Evolutionary conservation across 768 basidiomycete species (phyloP).

Genomic region (Lactarius pseudohatsudake): DNA sequence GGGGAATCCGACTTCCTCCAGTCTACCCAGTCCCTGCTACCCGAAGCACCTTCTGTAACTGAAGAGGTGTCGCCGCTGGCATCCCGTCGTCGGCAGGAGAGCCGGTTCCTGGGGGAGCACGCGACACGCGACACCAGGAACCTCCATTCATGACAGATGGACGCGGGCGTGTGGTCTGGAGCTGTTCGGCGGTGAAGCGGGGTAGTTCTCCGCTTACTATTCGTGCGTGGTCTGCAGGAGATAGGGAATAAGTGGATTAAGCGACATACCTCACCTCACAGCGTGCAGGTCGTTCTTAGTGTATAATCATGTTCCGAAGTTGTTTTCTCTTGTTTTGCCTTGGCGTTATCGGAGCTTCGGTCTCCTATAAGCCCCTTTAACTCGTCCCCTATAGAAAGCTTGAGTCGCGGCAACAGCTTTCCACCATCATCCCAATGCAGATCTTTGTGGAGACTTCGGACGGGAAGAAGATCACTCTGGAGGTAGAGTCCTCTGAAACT

Average conservation of each 20-base stretch:
- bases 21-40: not conserved
- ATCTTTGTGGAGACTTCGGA: too few relatives aligned
- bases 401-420: too few relatives aligned
- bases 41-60: not conserved
- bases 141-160: constrained; percentile 40
- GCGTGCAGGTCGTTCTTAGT: constrained; percentile 3
- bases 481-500: too few relatives aligned
- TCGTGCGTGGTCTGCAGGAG: constrained; percentile 9
- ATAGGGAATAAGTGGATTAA: constrained; percentile 4
- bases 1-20: not conserved
- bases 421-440: too few relatives aligned
- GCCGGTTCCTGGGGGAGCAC: not conserved
- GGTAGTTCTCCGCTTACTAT: constrained; percentile 5
- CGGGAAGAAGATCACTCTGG: too few relatives aligned
- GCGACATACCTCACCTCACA: not conserved
- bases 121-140: constrained; percentile 22
- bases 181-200: constrained; percentile 29
- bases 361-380: too few relatives aligned
- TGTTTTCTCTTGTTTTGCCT: too few relatives aligned
- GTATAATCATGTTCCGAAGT: too few relatives aligned
- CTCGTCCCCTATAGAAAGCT: too few relatives aligned
- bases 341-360: too few relatives aligned
- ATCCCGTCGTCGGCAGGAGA: not conserved
- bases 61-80: not conserved
- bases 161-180: constrained; percentile 40